Conservation (phyloP, 805 yeast species). For the Alloascoidea hylecoeti region DNA sequence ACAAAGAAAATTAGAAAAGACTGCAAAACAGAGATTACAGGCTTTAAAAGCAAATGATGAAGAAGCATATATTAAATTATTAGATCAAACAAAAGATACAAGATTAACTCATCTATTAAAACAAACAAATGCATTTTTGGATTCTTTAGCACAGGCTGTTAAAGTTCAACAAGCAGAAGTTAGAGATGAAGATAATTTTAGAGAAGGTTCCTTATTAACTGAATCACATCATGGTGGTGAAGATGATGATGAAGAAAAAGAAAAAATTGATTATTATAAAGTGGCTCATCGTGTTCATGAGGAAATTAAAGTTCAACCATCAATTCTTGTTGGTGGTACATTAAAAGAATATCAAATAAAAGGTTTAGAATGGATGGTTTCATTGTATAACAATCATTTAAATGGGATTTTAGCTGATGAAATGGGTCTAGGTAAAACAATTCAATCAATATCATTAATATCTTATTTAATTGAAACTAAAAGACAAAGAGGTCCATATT, state of each 20-base stretch:
- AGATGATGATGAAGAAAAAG: constrained; percentile 30
- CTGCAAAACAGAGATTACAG: constrained; percentile 94
- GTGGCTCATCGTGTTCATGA: constrained; percentile 88
- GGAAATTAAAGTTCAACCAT: constrained; percentile 66
- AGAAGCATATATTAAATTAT: constrained; percentile 86
- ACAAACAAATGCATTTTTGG: constrained; percentile 87
- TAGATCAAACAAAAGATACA: constrained; percentile 95
- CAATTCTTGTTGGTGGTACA: constrained; percentile 77
- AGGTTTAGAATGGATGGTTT: constrained; percentile 98
- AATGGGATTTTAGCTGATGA: constrained; percentile 97
- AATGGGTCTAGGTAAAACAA: constrained; percentile 97
- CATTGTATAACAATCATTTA: constrained; percentile 80
- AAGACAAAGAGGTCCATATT: constrained; percentile 67
- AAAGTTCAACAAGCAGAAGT: constrained; percentile 75
- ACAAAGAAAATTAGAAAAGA: constrained; percentile 71
- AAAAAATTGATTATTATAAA: constrained; percentile 75
- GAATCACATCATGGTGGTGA: constrained; percentile 21
- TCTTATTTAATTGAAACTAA: constrained; percentile 75
- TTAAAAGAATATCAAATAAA: constrained; percentile 90
- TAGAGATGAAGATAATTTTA: constrained; percentile 14
- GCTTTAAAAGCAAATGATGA: constrained; percentile 95
- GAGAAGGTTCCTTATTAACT: constrained; percentile 3
- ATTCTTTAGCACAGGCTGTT: constrained; percentile 83
- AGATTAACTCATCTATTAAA: constrained; percentile 88
- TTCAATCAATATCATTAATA: constrained; percentile 80